These are phyloP conservation scores for Talaromyces sp. DNA, from an alignment of 2,329 filamentous ascomycete genomes.

Conservation along the genomic window DNA sequence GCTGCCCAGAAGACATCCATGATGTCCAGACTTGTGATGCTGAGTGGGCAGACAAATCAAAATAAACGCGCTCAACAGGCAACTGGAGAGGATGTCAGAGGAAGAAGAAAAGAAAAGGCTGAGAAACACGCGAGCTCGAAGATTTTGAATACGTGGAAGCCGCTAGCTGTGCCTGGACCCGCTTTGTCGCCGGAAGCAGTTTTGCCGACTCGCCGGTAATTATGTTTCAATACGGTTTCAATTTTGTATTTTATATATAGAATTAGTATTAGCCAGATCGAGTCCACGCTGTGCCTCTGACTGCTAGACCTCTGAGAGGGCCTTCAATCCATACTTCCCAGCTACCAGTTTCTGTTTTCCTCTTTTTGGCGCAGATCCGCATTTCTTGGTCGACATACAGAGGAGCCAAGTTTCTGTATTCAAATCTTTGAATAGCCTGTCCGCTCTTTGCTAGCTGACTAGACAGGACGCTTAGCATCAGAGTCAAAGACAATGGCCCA, in stretches of 20 bases:
- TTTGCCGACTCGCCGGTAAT: not conserved
- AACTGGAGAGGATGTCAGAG: not conserved
- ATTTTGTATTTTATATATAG: not conserved
- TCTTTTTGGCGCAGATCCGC: slow-evolving; percentile 59
- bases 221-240: not conserved
- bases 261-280: not conserved
- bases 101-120: not conserved
- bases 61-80: not conserved
- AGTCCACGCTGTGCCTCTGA: slow-evolving; percentile 49
- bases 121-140: not conserved
- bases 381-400: slow-evolving; percentile 70
- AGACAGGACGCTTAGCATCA: slow-evolving; percentile 66
- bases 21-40: slow-evolving; percentile 4
- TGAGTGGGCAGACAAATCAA: not conserved
- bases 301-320: slow-evolving; percentile 56
- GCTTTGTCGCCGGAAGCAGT: not conserved
- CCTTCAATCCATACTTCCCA: slow-evolving; percentile 65
- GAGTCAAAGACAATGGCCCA: slow-evolving; percentile 71
- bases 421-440: slow-evolving; percentile 50
- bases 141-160: slow-evolving; percentile 1
- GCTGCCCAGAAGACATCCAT: slow-evolving; percentile 62
- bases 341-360: slow-evolving; percentile 23
- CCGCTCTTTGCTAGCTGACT: slow-evolving; percentile 43
- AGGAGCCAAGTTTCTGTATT: slow-evolving; percentile 78
- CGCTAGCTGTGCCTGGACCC: not conserved